phyloP scores from a whole-genome alignment of 2,329 filamentous ascomycete genomes.

The Elsinoe ampelina region DNA sequence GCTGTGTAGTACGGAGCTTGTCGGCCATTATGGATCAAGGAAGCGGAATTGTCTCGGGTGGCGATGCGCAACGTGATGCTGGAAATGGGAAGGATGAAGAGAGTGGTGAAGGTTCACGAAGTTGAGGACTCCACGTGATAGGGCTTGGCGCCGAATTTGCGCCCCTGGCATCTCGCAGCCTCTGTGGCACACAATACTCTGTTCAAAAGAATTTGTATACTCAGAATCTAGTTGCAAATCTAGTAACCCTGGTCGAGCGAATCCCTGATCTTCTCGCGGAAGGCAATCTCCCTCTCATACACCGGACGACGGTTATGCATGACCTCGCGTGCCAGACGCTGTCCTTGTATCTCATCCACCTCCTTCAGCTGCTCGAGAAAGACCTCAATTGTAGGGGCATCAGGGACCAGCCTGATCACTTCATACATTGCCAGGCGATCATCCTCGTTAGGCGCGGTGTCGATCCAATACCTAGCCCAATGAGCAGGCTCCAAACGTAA shows the following conservation, averaged over 20 bases:
- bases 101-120: not conserved
- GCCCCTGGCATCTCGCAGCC: too few relatives aligned
- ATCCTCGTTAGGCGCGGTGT: not conserved
- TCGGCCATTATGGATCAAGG: conserved; percentile 54
- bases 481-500: not conserved
- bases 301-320: not conserved
- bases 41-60: too few relatives aligned
- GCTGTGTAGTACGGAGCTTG: conserved; percentile 94
- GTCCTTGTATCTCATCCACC: not conserved
- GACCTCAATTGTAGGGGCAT: not conserved
- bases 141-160: too few relatives aligned
- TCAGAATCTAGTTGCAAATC: not conserved
- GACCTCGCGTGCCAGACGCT: not conserved
- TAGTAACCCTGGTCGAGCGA: not conserved
- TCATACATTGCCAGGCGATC: not conserved
- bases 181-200: not conserved
- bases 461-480: not conserved
- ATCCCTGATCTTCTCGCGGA: not conserved
- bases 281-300: not conserved
- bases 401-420: not conserved
- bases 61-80: too few relatives aligned
- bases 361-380: not conserved
- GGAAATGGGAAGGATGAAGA: too few relatives aligned
- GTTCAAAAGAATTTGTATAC: not conserved
- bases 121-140: not conserved